Percentiles rank a stretch among this genome's conserved stretches.
Conservation (phyloP, 2,329 filamentous ascomycete genomes). For the Trichophyton simii region DNA sequence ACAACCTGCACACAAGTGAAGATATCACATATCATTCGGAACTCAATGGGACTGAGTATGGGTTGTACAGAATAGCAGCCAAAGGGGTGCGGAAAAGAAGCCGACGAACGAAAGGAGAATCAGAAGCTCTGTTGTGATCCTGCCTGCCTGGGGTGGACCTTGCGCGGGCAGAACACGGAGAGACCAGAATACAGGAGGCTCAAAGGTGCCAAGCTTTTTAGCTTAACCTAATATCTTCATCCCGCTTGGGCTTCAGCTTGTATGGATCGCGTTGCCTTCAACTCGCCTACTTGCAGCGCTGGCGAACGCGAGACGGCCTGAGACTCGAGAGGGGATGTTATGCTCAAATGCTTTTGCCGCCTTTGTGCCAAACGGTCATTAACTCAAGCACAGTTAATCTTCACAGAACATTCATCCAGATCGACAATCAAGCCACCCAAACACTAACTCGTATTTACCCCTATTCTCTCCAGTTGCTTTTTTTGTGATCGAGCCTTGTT, state of each 20-base stretch:
- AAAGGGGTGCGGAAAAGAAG: background rate
- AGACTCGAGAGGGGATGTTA: background rate
- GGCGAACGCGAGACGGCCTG: background rate
- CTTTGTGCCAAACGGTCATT: background rate
- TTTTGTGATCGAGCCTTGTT: slow-evolving; percentile 1
- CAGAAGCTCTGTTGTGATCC: background rate
- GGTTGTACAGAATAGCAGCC: background rate
- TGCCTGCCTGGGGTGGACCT: background rate
- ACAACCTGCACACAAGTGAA: background rate
- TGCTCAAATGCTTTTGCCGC: background rate
- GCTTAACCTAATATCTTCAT: background rate
- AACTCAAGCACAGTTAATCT: background rate
- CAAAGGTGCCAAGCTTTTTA: slow-evolving; percentile 4
- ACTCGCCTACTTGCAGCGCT: background rate
- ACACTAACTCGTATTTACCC: background rate
- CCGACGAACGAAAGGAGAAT: background rate
- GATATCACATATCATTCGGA: background rate
- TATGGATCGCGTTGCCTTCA: background rate
- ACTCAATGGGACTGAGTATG: background rate
- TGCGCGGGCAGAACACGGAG: background rate
- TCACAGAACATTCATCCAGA: background rate
- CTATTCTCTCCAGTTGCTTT: background rate
- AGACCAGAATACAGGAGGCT: background rate
- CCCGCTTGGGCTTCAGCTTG: background rate
- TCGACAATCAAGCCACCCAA: background rate